Evolutionary conservation across 1,284 basidiomycete species (phyloP).

Genomic region (Trametes polyzona): DNA sequence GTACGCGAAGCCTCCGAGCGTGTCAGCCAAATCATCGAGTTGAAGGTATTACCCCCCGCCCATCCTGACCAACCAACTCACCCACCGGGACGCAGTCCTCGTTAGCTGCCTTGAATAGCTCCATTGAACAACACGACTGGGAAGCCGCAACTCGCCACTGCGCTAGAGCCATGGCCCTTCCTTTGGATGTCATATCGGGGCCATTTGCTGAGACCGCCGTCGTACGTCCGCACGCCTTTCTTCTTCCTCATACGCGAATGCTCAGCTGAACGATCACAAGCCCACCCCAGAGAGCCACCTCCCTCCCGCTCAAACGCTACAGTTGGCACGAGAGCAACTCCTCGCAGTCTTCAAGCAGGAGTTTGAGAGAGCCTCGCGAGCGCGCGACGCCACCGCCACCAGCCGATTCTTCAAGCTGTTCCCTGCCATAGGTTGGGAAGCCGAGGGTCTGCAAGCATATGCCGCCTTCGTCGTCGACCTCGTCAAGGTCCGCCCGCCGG

Average conservation of each 20-base stretch:
- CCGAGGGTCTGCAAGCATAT: constrained; percentile 94
- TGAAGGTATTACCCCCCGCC: constrained; percentile 63
- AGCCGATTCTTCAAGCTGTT: constrained; percentile 97
- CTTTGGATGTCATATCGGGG: constrained; percentile 77
- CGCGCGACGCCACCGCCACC: constrained; percentile 84
- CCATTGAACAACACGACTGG: constrained; percentile 92
- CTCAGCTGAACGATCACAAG: constrained; percentile 45
- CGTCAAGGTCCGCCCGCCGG: constrained; percentile 77
- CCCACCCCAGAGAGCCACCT: constrained; percentile 89
- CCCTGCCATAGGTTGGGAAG: constrained; percentile 89
- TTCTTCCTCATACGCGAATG: no score
- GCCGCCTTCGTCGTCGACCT: constrained; percentile 92
- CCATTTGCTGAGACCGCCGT: constrained; percentile 88
- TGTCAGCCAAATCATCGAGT: constrained; percentile 86
- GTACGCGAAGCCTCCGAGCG: constrained; percentile 86
- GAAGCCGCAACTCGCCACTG: constrained; percentile 92
- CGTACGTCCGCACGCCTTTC: constrained; percentile 51
- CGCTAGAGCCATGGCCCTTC: constrained; percentile 85
- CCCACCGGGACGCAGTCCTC: constrained; percentile 56
- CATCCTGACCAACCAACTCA: constrained; percentile 3
- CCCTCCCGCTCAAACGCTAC: constrained; percentile 84
- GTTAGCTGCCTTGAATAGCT: constrained; percentile 71
- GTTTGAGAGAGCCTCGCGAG: constrained; percentile 80
- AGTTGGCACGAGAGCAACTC: constrained; percentile 75
- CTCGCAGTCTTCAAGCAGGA: constrained; percentile 78